phyloP scores from a whole-genome alignment of 768 basidiomycete species.

The Podaxis pistillaris region DNA sequence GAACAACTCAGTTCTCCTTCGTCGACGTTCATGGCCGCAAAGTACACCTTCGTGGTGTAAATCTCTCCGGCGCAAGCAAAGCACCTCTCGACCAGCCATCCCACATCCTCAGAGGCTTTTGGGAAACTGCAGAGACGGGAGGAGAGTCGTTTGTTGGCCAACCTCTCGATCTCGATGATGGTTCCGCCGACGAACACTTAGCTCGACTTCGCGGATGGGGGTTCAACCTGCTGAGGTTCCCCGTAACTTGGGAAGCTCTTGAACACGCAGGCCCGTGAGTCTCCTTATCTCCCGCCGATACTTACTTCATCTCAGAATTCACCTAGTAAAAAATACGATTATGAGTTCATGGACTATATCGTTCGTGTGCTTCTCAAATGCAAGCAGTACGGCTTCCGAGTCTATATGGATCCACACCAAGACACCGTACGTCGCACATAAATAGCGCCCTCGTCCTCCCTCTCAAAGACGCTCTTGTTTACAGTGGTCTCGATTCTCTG shows the following conservation, averaged over 20 bases:
- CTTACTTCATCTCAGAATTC: conserved; percentile 2
- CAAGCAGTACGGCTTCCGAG: conserved; percentile 87
- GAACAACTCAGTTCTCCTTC: conserved; percentile 67
- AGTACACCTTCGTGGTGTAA: conserved; percentile 89
- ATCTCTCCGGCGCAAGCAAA: conserved; percentile 88
- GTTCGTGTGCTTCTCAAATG: conserved; percentile 85
- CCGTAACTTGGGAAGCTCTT: conserved; percentile 93
- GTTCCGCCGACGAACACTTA: conserved; percentile 82
- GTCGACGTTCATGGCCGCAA: conserved; percentile 75
- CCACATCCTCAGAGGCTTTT: conserved; percentile 70
- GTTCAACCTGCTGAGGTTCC: conserved; percentile 81
- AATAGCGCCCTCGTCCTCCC: neutral
- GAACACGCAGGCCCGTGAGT: conserved; percentile 96
- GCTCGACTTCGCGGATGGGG: conserved; percentile 90
- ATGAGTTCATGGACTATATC: conserved; percentile 90
- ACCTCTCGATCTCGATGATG: conserved; percentile 83
- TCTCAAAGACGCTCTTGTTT: neutral
- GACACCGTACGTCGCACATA: conserved; percentile 66
- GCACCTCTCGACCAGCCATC: conserved; percentile 73
- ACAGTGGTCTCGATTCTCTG: conserved; percentile 94
- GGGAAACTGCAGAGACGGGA: conserved; percentile 73
- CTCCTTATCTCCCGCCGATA: conserved; percentile 1
- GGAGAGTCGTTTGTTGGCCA: conserved; percentile 70
- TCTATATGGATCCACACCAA: conserved; percentile 96
- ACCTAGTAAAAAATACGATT: conserved; percentile 81